These are phyloP conservation scores for Candida jianshihensis DNA, from an alignment of 805 yeast genomes.

Conservation along the genomic window DNA sequence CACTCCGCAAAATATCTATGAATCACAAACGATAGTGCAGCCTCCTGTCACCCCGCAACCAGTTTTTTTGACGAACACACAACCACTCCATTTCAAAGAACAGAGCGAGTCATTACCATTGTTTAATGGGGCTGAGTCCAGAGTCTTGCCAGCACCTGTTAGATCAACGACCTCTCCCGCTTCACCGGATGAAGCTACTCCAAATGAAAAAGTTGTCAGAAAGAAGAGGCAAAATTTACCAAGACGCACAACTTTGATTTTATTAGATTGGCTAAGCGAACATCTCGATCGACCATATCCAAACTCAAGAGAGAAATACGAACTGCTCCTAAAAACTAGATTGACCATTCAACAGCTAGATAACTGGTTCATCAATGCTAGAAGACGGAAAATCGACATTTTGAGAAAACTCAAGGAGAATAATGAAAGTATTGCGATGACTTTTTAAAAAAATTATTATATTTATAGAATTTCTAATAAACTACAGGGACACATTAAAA, in stretches of 20 bases:
- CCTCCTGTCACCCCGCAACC: too few relatives aligned
- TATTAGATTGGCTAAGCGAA: constrained; percentile 65
- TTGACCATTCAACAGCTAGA: constrained; percentile 73
- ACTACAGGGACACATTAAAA: too few relatives aligned
- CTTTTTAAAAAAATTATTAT: constrained; percentile 23
- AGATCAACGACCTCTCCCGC: neutral
- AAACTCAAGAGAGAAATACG: constrained; percentile 67
- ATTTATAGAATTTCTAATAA: too few relatives aligned
- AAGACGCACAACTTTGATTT: constrained; percentile 62
- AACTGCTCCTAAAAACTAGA: constrained; percentile 63
- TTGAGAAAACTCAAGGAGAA: constrained; percentile 20
- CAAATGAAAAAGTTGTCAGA: constrained; percentile 14
- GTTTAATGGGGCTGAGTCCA: too few relatives aligned
- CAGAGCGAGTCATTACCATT: too few relatives aligned
- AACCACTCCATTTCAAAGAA: too few relatives aligned
- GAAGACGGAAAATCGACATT: constrained; percentile 56
- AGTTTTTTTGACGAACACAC: too few relatives aligned
- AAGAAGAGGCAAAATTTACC: constrained; percentile 69
- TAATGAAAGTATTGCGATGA: constrained; percentile 21
- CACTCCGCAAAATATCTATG: too few relatives aligned
- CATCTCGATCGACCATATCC: constrained; percentile 82
- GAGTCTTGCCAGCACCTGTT: neutral
- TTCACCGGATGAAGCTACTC: neutral
- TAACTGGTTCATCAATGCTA: constrained; percentile 86
- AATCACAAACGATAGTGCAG: too few relatives aligned